Percentiles rank a stretch among this genome's conserved stretches.
Conservation (phyloP, 225 moss, liverwort and hornwort species). For the Asterella californica region DNA sequence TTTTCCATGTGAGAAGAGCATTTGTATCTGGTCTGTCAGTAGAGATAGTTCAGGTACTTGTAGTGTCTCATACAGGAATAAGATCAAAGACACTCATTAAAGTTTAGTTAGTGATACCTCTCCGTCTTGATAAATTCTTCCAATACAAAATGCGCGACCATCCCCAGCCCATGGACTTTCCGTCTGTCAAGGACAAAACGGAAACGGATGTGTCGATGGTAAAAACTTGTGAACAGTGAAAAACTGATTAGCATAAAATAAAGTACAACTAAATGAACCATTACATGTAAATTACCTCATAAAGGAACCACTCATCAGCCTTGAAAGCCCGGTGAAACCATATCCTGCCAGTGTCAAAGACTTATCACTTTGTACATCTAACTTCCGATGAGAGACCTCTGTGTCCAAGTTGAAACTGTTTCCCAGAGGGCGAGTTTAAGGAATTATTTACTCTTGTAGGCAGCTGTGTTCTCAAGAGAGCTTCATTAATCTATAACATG, state of each 20-base stretch:
- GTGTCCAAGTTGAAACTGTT: background rate
- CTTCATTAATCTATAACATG: background rate
- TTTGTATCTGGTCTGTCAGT: background rate
- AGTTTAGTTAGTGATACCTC: constrained; percentile 37
- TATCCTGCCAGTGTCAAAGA: constrained; percentile 40
- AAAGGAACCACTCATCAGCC: constrained; percentile 59
- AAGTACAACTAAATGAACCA: background rate
- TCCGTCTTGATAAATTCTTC: constrained; percentile 55
- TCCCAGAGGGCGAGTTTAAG: background rate
- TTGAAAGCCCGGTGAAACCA: constrained; percentile 72
- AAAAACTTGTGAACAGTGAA: background rate
- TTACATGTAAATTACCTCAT: constrained; percentile 42
- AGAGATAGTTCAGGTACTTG: background rate
- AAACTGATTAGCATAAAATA: background rate
- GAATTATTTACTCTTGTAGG: background rate
- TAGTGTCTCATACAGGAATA: background rate
- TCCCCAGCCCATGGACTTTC: constrained; percentile 50
- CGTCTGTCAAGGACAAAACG: constrained; percentile 35
- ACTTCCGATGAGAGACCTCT: background rate
- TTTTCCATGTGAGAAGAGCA: background rate
- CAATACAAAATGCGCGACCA: constrained; percentile 47
- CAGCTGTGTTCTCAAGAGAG: background rate
- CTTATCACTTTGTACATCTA: background rate
- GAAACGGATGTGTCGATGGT: background rate
- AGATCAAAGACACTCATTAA: background rate